Evolutionary conservation across 1,139 yeast species (phyloP).

Genomic region (Geotrichum macrosporum): DNA sequence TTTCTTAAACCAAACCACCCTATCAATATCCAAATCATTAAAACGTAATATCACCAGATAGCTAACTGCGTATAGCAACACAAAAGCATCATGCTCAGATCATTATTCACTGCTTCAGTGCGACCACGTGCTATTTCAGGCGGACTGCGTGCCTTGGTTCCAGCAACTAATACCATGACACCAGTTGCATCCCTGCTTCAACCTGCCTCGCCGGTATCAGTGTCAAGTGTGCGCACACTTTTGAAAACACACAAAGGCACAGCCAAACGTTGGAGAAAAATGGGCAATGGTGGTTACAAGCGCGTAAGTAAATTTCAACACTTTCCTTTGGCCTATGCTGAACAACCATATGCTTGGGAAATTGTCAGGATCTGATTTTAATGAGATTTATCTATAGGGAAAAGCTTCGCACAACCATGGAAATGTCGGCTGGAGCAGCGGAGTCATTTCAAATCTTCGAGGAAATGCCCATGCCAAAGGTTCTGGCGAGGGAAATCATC

Average conservation of each 20-base stretch:
- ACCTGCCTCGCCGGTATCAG: slow-evolving; percentile 9
- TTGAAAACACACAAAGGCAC: slow-evolving; percentile 71
- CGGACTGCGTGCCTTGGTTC: slow-evolving; percentile 3
- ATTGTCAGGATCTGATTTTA: too few species aligned
- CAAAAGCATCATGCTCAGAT: slow-evolving; percentile 9
- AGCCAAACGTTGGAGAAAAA: slow-evolving; percentile 76
- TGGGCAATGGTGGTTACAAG: slow-evolving; percentile 52
- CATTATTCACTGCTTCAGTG: slow-evolving; percentile 10
- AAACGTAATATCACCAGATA: too few species aligned
- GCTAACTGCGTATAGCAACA: too few species aligned
- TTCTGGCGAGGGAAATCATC: slow-evolving; percentile 47
- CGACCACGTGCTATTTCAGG: slow-evolving; percentile 9
- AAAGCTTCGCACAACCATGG: slow-evolving; percentile 91
- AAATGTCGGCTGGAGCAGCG: slow-evolving; percentile 76
- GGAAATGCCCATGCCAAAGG: slow-evolving; percentile 56
- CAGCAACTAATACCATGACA: slow-evolving; percentile 10
- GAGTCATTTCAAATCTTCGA: slow-evolving; percentile 58
- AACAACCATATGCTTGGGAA: too few species aligned
- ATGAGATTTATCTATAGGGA: slow-evolving; percentile 46
- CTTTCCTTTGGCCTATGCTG: too few species aligned
- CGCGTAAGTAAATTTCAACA: slow-evolving; percentile 38
- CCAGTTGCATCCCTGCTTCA: slow-evolving; percentile 8
- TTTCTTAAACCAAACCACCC: too few species aligned
- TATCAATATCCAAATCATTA: too few species aligned
- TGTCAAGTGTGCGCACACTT: slow-evolving; percentile 37